Evolutionary conservation across 2,329 filamentous ascomycete species (phyloP), one percentile per base, ranked within the genome.

Genomic region (Neurospora sp.): DNA sequence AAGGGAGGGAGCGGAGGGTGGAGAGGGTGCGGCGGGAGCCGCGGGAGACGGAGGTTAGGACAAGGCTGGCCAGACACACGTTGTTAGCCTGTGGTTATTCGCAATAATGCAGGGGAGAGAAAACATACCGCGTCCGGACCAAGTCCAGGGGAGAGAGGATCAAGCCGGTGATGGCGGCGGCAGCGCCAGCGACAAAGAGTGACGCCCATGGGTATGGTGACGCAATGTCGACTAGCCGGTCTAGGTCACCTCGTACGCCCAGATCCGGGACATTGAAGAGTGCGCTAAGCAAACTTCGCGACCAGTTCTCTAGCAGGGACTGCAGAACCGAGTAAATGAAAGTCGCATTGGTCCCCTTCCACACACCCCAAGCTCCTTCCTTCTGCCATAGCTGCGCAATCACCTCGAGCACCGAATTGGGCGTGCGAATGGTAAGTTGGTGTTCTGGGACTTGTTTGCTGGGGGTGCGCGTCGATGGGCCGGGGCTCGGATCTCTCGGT

Each of bases 311-410:
- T 38, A 97, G 83, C 8, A 96, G 90, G 11, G 93, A 93, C 72
- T 94, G 88, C 19, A 98, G 85, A 66, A 97, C 88, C 0, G 90
- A 92, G 81, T 98, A 97, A 67, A 98, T 84, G 77, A 98, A 99
- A 1, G 93, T 96, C 15, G 92, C 89, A 78, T 98, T 98, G 43
- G 93, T 93, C 9, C 91, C 89, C 79, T 97, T 97, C 94, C 95
- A 99, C 5, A 97, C 90, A 4, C 96, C 96, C 85, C 93, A 94
- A 0, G 90, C 90, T 42, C 93, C 93, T 78, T 97, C 95, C 75
- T 91, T 95, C 67, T 90, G 86, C 92, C 96, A 98, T 23, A 98
- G 82, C 78, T 96, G 91, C 7, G 90, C 90, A 71, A 99, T 87
- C 2, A 96, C 93, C 74, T 97, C 93, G 75, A 94, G 87, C 70